These are phyloP conservation scores for Talaromyces sp. DNA, from an alignment of 2,329 filamentous ascomycete genomes.

Conservation along the genomic window DNA sequence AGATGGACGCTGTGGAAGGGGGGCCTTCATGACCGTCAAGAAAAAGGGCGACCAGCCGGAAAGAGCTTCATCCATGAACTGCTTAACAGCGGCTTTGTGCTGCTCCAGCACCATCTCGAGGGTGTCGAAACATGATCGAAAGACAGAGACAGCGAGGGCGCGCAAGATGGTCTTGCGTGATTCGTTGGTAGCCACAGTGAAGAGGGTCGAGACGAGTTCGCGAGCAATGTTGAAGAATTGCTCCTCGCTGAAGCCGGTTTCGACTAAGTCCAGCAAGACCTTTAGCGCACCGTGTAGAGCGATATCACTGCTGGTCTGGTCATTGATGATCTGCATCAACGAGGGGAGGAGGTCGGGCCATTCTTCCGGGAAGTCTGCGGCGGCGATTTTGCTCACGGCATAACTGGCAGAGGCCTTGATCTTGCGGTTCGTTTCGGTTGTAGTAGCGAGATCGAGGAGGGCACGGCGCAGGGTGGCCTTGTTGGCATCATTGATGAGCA, in stretches of 20 bases:
- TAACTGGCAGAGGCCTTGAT: slow-evolving; percentile 86
- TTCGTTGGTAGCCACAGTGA: slow-evolving; percentile 73
- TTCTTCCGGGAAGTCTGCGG: slow-evolving; percentile 85
- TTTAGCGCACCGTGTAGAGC: slow-evolving; percentile 87
- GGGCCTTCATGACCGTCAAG: slow-evolving; percentile 68
- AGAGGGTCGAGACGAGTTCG: slow-evolving; percentile 78
- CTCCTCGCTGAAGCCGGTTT: slow-evolving; percentile 87
- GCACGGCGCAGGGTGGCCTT: slow-evolving; percentile 69
- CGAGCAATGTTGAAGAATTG: slow-evolving; percentile 90
- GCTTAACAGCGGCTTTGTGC: slow-evolving; percentile 78
- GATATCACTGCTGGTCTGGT: slow-evolving; percentile 64
- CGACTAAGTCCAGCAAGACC: slow-evolving; percentile 83
- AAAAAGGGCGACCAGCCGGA: slow-evolving; percentile 88
- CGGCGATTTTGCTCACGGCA: slow-evolving; percentile 89
- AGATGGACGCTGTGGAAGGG: slow-evolving; percentile 59
- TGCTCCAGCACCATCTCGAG: slow-evolving; percentile 96
- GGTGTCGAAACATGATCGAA: slow-evolving; percentile 87
- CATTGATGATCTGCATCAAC: slow-evolving; percentile 67
- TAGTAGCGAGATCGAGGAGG: slow-evolving; percentile 73
- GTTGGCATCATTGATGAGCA: slow-evolving; percentile 67
- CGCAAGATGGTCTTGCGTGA: slow-evolving; percentile 70
- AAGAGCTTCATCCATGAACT: slow-evolving; percentile 82
- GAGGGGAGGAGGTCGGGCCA: slow-evolving; percentile 87
- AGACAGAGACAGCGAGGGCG: slow-evolving; percentile 82
- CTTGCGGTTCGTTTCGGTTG: slow-evolving; percentile 71